phyloP scores from a whole-genome alignment of 176 grass and related monocot genomes.

The Oryza rufipogon region DNA sequence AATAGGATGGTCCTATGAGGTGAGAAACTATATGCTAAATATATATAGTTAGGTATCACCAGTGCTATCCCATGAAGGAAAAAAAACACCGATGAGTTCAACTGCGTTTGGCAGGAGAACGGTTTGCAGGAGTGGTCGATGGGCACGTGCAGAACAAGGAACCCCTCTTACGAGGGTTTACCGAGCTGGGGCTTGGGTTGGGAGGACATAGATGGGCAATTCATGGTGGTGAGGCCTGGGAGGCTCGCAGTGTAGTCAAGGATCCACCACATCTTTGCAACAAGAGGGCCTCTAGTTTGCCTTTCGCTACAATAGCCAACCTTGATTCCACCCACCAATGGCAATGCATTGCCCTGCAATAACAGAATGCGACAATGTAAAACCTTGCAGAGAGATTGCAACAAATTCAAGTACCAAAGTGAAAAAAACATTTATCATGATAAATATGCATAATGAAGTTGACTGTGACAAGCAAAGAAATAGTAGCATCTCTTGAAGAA shows the following conservation, averaged over 20 bases:
- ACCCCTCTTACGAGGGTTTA: constrained; percentile 17
- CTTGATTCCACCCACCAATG: constrained; percentile 2
- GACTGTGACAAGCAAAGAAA: neutral
- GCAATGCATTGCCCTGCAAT: constrained; percentile 19
- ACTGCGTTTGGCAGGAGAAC: constrained; percentile 3
- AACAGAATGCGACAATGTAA: constrained; percentile 14
- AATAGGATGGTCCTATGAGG: neutral
- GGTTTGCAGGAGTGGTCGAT: constrained; percentile 46
- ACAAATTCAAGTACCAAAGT: neutral
- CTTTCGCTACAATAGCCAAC: neutral
- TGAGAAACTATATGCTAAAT: neutral
- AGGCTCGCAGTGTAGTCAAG: neutral
- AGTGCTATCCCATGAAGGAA: constrained; percentile 24
- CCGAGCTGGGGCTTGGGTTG: neutral
- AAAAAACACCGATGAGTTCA: constrained; percentile 23
- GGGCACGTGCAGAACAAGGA: constrained; percentile 50
- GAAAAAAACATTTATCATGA: constrained; percentile 1
- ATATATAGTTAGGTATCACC: constrained; percentile 27
- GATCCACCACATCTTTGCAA: neutral
- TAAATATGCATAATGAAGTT: constrained; percentile 18
- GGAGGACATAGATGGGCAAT: neutral
- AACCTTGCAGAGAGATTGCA: neutral
- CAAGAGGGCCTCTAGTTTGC: neutral
- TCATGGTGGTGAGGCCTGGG: neutral
- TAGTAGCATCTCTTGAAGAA: neutral